Percentiles rank a stretch among this genome's conserved stretches.
These are phyloP conservation scores for Candida lessepsii DNA, from an alignment of 805 yeast species.

Conservation along the genomic window DNA sequence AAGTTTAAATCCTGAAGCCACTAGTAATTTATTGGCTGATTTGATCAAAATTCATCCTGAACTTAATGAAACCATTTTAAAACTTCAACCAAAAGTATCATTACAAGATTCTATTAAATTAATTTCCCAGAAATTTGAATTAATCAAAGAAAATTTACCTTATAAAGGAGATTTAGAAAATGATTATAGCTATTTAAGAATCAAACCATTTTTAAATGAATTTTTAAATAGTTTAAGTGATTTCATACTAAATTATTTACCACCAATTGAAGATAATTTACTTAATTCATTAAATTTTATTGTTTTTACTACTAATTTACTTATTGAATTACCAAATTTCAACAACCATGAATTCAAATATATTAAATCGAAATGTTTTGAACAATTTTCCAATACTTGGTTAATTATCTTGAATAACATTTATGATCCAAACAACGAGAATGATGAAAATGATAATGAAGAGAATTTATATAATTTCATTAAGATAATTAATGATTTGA, in stretches of 20 bases:
- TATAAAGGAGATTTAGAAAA: conserved; percentile 70
- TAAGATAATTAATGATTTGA: conserved; percentile 32
- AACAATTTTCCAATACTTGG: conserved; percentile 62
- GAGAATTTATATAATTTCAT: conserved; percentile 20
- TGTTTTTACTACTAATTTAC: conserved; percentile 55
- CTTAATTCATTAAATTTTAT: conserved; percentile 59
- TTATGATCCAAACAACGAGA: conserved; percentile 13
- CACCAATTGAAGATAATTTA: conserved; percentile 62
- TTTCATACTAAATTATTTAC: conserved; percentile 67
- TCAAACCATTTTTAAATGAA: conserved; percentile 64
- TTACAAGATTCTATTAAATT: conserved; percentile 50
- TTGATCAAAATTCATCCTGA: conserved; percentile 65
- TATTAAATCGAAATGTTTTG: conserved; percentile 53
- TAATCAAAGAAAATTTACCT: conserved; percentile 56
- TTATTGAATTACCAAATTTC: conserved; percentile 68
- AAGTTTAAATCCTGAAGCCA: conserved; percentile 56
- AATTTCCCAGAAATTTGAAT: conserved; percentile 45
- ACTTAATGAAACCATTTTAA: conserved; percentile 48
- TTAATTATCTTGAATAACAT: conserved; percentile 39
- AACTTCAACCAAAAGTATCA: conserved; percentile 58
- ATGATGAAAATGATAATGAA: conserved; percentile 7
- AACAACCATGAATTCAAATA: conserved; percentile 53
- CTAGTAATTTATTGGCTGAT: conserved; percentile 51
- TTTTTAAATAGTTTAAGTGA: conserved; percentile 72
- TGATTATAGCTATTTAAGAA: conserved; percentile 76